Conservation (phyloP, 257 asterid species). For the Handroanthus guayacan region DNA sequence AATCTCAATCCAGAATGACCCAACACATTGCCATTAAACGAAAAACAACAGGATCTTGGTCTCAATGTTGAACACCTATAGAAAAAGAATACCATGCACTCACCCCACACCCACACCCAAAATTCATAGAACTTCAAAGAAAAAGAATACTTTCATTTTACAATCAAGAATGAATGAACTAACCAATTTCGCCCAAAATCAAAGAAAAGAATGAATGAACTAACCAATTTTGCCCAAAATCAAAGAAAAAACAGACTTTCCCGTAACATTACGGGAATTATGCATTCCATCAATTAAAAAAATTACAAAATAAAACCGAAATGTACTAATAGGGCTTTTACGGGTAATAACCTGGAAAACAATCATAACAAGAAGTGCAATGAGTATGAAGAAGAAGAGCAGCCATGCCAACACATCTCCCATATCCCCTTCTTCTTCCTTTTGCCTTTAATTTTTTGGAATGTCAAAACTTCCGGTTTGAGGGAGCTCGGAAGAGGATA, state of each 20-base stretch:
- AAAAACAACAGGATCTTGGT: not conserved
- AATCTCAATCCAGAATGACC: not conserved
- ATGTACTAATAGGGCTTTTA: not conserved
- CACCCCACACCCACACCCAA: not conserved
- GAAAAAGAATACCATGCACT: too few species aligned
- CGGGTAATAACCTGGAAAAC: slow-evolving; percentile 73
- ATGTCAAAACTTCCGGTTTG: not conserved
- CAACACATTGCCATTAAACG: not conserved
- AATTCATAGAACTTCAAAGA: slow-evolving; percentile 15
- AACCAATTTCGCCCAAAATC: too few species aligned
- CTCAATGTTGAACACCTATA: not conserved
- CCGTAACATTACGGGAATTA: not conserved
- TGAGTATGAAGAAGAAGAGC: slow-evolving; percentile 76
- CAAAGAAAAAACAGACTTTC: slow-evolving; percentile 15
- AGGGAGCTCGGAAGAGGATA: slow-evolving; percentile 7
- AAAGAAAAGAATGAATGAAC: too few species aligned
- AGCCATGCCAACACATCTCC: slow-evolving; percentile 80
- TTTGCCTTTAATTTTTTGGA: not conserved
- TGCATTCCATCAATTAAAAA: not conserved
- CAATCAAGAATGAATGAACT: not conserved
- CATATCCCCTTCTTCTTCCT: slow-evolving; percentile 45
- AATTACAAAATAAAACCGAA: not conserved
- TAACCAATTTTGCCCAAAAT: slow-evolving; percentile 14
- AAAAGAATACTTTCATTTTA: not conserved
- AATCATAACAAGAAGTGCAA: slow-evolving; percentile 68